Evolutionary conservation across 1,139 yeast species (phyloP), one percentile per base, ranked within the genome.

Genomic region (Hyphopichia burtonii): DNA sequence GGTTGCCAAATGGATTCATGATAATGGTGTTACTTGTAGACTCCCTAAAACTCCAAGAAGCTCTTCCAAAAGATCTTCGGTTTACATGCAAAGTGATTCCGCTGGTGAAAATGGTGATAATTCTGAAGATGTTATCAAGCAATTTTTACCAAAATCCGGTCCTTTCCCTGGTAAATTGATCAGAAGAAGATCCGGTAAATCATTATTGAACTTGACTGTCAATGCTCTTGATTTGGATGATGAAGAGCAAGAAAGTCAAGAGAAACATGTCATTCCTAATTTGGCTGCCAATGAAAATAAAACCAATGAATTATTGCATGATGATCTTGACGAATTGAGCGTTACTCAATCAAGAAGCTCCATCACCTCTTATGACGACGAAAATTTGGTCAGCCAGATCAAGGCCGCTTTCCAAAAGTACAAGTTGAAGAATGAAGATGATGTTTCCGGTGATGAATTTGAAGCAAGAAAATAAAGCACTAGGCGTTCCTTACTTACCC

Each of bases 1-100:
- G 38, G 94, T 90, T 43, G 96, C 96, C 38, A 87, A 93, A 64
- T 82, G 94, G 80, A 89, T 91, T 57, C 95, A 88, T 59, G 98
- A 91, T 62, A 87, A 87, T 40, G 97, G 96, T 44, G 76, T 82
- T 37, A 78, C 89, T 0, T 79, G 83, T 56, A 68, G 78, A 56
- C 57, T 68, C 50, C 73, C 80, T 41, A 66, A 74, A 65, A 66
- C 83, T 41, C 82, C 83, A 31, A 65, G 73, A 43, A 71, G 80
- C 7, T 78, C 80, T 28, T 52, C 62, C 4, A 55, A 63, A 35
- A 58, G 59, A 42, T 63, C 64, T 2, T 65, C 71, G 2, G 57
- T 55, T 12, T 50, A 54, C 47, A 38, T 66, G 36, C 58, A 63
- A 45, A 49, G 54, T 31, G 20, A 41, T 14, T 12, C 15, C 12